phyloP scores from a whole-genome alignment of 805 yeast species.

The Metschnikowia baotianmanensis region DNA sequence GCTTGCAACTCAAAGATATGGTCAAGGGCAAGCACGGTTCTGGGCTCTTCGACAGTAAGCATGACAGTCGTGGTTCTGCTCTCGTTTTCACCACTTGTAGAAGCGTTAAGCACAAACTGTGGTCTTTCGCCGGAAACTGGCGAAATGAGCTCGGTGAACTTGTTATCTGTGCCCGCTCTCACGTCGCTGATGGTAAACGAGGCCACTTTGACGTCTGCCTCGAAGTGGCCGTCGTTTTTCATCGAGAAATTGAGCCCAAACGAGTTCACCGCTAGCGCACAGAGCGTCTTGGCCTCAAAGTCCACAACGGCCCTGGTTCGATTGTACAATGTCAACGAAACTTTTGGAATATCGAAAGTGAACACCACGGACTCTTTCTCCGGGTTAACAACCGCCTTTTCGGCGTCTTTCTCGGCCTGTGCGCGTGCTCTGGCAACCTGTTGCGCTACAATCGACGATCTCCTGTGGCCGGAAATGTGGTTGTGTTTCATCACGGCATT shows the following conservation, averaged over 20 bases:
- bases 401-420: conserved; percentile 7
- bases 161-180: conserved; percentile 58
- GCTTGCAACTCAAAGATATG: conserved; percentile 73
- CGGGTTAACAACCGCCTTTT: conserved; percentile 17
- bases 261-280: conserved; percentile 51
- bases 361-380: conserved; percentile 44
- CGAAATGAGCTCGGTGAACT: conserved; percentile 81
- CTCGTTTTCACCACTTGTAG: conserved; percentile 40
- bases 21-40: conserved; percentile 78
- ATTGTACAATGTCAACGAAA: conserved; percentile 61
- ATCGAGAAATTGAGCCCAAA: conserved; percentile 50
- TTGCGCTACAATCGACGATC: not conserved
- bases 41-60: conserved; percentile 76
- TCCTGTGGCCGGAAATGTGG: conserved; percentile 5
- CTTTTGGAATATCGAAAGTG: conserved; percentile 56
- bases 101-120: conserved; percentile 64
- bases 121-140: conserved; percentile 55
- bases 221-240: conserved; percentile 53
- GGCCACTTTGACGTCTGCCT: conserved; percentile 59
- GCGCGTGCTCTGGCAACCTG: not conserved
- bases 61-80: conserved; percentile 46
- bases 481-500: conserved; percentile 44
- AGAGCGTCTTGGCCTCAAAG: conserved; percentile 35
- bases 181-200: conserved; percentile 80
- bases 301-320: conserved; percentile 39